These are phyloP conservation scores for Ceratocystis smalleyi DNA, from an alignment of 2,329 filamentous ascomycete species.

Conservation along the genomic window DNA sequence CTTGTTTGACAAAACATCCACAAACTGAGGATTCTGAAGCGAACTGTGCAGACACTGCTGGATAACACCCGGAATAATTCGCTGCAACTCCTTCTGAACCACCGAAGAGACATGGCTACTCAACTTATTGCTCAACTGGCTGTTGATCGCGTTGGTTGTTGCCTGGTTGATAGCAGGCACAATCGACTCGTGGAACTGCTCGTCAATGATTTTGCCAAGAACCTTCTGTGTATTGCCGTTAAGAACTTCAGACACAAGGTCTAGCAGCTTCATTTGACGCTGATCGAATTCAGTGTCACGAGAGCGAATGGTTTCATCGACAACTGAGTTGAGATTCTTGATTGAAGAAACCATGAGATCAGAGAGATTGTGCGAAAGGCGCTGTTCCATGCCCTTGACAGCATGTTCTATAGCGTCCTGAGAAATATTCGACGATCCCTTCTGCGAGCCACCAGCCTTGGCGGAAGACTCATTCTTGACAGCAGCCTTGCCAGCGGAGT, in stretches of 20 bases:
- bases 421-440: conserved; percentile 22
- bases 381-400: conserved; percentile 37
- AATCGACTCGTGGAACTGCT: conserved; percentile 59
- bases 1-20: conserved; percentile 42
- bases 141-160: conserved; percentile 51
- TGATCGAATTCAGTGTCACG: conserved; percentile 38
- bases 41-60: conserved; percentile 50
- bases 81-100: conserved; percentile 59
- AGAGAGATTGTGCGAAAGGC: conserved; percentile 35
- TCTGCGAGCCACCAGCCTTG: conserved; percentile 15
- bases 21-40: conserved; percentile 52
- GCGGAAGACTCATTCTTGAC: conserved; percentile 12
- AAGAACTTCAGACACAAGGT: conserved; percentile 44
- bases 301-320: conserved; percentile 46
- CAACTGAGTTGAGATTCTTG: conserved; percentile 44
- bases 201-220: conserved; percentile 58
- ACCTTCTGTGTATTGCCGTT: conserved; percentile 54
- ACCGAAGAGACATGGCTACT: conserved; percentile 48
- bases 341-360: conserved; percentile 41
- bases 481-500: conserved; percentile 25
- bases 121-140: conserved; percentile 54
- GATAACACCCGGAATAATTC: conserved; percentile 51
- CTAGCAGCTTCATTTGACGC: conserved; percentile 39
- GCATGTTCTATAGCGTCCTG: conserved; percentile 38
- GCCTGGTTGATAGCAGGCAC: conserved; percentile 58